Evolutionary conservation across 176 grass and related monocot genomes (phyloP), one percentile per base, ranked within the genome.

Genomic region (Avena insularis): DNA sequence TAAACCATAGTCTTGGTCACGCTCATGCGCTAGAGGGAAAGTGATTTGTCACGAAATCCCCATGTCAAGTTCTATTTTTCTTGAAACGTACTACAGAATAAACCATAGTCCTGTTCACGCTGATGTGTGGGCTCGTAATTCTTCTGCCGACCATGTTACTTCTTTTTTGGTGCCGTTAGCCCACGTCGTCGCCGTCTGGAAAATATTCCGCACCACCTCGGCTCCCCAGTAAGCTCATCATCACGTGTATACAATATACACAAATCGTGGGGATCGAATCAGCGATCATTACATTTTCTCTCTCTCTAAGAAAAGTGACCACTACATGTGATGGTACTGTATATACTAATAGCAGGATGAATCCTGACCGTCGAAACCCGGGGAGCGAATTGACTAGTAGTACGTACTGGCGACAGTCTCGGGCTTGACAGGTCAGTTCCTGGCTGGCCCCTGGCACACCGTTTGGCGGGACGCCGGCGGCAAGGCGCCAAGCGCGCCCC

Each of bases 391-490:
- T 12, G 1, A 48, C 80, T 60, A 66, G 9, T 10, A 29, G 6
- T 17, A 12, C 10, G 9, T 27, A 33, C 15, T 12, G 16, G 27
- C 64, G 49, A 14, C 25, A 48, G 36, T 62, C 12, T 4, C n/a
- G 9, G 48, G 43, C 21, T 5, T 67, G 81, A 84, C 89, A 84
- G 85, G 84, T 75, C 16, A 53, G 75, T 84, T 84, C 74, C 74
- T 35, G 66, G 81, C 25, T 71, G 67, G 68, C 80, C 12, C 67
- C 17, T 12, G 55, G 75, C 46, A 2, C 43, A 72, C 71, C 31
- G 31, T 50, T 86, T 90, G 89, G 65, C 89, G 21, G 79, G 71
- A 86, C 57, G 87, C 82, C n/a, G 75, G 8, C 29, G 23, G 48
- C 45, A 45, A 62, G 10, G 17, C 80, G 17, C 29, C 75, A 50